Evolutionary conservation across 208 protist species (phyloP).

Genomic region (Vickermania ingenoplastis): DNA sequence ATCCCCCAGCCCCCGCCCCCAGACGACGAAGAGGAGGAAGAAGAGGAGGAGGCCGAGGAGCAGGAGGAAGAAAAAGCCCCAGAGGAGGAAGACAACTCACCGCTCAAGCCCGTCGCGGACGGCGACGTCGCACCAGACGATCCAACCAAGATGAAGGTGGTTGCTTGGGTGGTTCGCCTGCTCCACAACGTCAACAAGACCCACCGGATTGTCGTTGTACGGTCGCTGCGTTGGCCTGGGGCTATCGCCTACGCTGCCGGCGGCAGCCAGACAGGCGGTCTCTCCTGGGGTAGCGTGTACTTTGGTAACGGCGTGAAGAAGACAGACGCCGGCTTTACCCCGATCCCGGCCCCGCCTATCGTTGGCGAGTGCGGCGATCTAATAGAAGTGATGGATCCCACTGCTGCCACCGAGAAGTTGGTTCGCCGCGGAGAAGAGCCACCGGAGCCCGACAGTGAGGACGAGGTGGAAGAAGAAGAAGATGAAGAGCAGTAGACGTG

Average conservation of each 20-base stretch:
- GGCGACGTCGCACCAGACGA: constrained; percentile 84
- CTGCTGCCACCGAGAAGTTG: constrained; percentile 84
- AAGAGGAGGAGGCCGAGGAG: constrained; percentile 34
- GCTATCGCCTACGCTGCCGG: constrained; percentile 72
- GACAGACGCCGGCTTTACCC: constrained; percentile 80
- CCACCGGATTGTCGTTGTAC: constrained; percentile 74
- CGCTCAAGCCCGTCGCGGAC: constrained; percentile 62
- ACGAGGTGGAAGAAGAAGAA: constrained; percentile 63
- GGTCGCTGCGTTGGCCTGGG: constrained; percentile 86
- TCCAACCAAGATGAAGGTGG: constrained; percentile 71
- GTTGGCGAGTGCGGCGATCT: constrained; percentile 77
- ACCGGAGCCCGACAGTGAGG: constrained; percentile 81
- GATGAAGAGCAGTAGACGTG: constrained; percentile 54
- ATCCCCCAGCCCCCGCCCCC: constrained; percentile 75
- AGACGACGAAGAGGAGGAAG: constrained; percentile 66
- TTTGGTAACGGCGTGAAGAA: constrained; percentile 87
- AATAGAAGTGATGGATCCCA: constrained; percentile 74
- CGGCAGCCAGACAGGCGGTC: constrained; percentile 40
- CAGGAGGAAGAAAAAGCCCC: constrained; percentile 10
- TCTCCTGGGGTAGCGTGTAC: constrained; percentile 78
- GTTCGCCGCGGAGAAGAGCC: constrained; percentile 84
- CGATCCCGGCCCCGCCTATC: constrained; percentile 61
- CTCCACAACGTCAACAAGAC: constrained; percentile 77
- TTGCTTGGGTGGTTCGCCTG: constrained; percentile 68
- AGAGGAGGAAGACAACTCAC: constrained; percentile 55